Base-by-base conservation (phyloP, 257 asterid species). In the Solanum verrucosum region DNA sequence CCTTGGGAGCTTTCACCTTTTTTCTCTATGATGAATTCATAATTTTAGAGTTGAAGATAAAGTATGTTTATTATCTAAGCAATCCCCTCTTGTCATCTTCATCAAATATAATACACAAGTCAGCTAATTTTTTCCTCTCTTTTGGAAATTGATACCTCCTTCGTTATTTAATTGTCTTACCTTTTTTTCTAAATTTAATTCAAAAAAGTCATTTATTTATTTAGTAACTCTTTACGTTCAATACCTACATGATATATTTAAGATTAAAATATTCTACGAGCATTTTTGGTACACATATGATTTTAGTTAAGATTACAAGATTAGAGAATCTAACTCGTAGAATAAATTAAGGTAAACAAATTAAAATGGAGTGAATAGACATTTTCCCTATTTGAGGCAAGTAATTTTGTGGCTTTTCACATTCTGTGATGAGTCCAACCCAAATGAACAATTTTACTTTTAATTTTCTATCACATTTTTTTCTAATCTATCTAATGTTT, bases 301-400 rank as follows among this genome's bases (percentile, higher is more conserved):
- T 18, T 56, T 2, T 7, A 56, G 2, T 56, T 20, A 18, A 56
- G 9, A 56, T 56, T 15, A 18, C 5, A 56, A 56, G 11, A 56
- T 56, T 20, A 18, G 23, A 56, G 10, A 16, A 16, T 52, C 8
- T 52, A 16, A 16, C 0, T 0, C 0, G 23, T 0, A 1, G 0
- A 52, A 52, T 52, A 52, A 52, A 52, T 52, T 2, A 52, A 52
- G 10, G 1, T 20, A 1, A 56, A 56, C 0, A 56, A 56, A 56
- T 18, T 56, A 18, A 56, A 56, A 56, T 2, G 0, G 9, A 49
- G 9, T 16, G 60, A 49, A 16, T 16, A 5, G 60, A 16, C 23
- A 16, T 16, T 56, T 56, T 20, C 10, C n/a, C 11, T 20, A 56
- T 56, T 56, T 56, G 23, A 18, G 25, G 3, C 11, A 18, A 56